Evolutionary conservation across 441 rosid species (phyloP).

Genomic region (Arabidopsis hybrid): DNA sequence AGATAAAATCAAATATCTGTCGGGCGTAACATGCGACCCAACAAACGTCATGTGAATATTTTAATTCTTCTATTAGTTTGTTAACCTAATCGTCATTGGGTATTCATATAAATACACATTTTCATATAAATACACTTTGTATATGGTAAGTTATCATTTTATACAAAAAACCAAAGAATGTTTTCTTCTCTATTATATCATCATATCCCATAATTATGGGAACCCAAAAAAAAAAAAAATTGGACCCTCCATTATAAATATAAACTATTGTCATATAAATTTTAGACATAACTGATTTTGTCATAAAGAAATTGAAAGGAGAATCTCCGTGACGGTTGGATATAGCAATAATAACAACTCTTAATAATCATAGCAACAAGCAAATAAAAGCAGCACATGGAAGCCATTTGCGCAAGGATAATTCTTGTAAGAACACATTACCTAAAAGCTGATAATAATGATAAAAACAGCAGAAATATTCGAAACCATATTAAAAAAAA

Average conservation of each 20-base stretch:
- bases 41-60: background rate
- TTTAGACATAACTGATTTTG: slow-evolving; percentile 30
- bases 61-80: background rate
- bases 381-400: slow-evolving; percentile 43
- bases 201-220: background rate
- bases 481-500: slow-evolving; percentile 26
- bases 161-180: background rate
- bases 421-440: slow-evolving; percentile 33
- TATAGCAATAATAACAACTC: slow-evolving; percentile 12
- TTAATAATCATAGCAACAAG: slow-evolving; percentile 34
- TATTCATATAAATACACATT: background rate
- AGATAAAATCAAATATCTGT: background rate
- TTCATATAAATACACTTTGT: background rate
- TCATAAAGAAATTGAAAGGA: slow-evolving; percentile 31
- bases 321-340: slow-evolving; percentile 39
- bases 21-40: background rate
- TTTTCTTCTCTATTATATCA: slow-evolving; percentile 4
- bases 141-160: background rate
- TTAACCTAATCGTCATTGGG: background rate
- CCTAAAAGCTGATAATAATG: slow-evolving; percentile 42
- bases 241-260: too few relatives aligned
- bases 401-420: slow-evolving; percentile 41
- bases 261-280: background rate
- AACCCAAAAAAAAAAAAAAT: background rate
- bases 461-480: slow-evolving; percentile 42